Base-by-base conservation (phyloP, 2,329 filamentous ascomycete genomes). In the Trichophyton simii region DNA sequence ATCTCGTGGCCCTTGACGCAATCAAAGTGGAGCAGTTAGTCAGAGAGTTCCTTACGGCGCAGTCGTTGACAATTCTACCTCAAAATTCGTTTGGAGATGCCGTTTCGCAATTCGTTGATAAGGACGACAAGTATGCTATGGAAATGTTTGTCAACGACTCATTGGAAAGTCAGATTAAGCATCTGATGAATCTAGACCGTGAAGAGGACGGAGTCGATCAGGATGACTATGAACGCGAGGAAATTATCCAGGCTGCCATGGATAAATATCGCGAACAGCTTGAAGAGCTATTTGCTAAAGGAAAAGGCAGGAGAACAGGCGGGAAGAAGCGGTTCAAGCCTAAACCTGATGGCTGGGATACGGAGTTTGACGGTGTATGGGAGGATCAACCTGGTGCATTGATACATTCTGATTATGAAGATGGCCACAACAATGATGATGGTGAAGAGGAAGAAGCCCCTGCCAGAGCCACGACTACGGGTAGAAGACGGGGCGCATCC, bases 101-200 rank as follows among this genome's bases (percentile, higher is more conserved):
- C 0, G 90, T 99, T 3, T 87, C 86, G 55, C 88, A 95, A 64
- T 99, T 94, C 68, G 90, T 99, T 28, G 86, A 91, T 71, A 97
- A 97, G 67, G 90, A 96, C 66, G 94, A 99, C 76, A 95, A 91
- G 70, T 86, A 94, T 68, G 90, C 90, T 2, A 90, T 97, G 85
- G 85, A 91, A 69, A 78, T 85, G 50, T 92, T 92, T 67, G 86
- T 92, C 8, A 83, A 82, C 22, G 86, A 90, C 36, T 87, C 86
- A 13, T 76, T 92, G 1, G 80, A 83, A 1, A 83, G 81, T 22
- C 87, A 91, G 68, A 82, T 91, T 18, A 84, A 85, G 66, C 82
- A 87, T 64, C 79, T 92, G 68, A 77, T 91, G 38, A 77, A 80
- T 0, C 75, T 89, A 2, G 82, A 85, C 4, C 83, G 87, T 54